phyloP scores from a whole-genome alignment of 108 stramenopile species.

The Pseudonitzschia delicatissima region DNA sequence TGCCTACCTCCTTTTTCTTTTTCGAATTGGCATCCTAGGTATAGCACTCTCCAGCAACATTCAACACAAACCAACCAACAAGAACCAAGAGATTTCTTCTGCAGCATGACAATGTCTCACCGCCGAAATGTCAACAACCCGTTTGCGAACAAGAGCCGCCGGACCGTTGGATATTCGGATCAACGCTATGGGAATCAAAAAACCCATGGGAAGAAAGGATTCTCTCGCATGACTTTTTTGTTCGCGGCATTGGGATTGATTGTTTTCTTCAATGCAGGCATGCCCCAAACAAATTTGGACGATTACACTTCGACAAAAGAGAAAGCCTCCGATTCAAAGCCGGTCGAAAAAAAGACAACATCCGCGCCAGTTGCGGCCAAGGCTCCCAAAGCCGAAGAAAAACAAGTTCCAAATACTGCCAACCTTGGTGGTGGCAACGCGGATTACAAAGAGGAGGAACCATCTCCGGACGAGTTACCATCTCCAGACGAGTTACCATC shows the following conservation, averaged over 20 bases:
- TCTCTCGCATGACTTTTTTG: not conserved
- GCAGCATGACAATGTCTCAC: not conserved
- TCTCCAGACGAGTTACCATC: no score
- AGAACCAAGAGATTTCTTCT: not conserved
- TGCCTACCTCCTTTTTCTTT: no score
- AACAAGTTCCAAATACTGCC: no score
- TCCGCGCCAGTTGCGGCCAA: not conserved
- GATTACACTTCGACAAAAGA: not conserved
- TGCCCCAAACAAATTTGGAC: not conserved
- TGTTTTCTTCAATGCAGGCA: not conserved
- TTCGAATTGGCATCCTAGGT: no score
- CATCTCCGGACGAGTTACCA: no score
- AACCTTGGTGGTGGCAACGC: no score
- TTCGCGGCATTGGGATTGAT: not conserved
- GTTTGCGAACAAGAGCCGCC: conserved; percentile 1
- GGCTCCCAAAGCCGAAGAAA: no score
- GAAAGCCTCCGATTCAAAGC: not conserved
- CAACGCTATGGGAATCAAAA: not conserved
- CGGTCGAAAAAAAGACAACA: not conserved
- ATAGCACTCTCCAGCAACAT: no score
- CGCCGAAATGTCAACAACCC: conserved; percentile 12
- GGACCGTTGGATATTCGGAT: conserved; percentile 8
- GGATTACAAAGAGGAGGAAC: no score
- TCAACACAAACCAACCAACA: no score
- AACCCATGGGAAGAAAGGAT: not conserved